Conservation (phyloP, 192 early-diverging fungal species). For the Jimgerdemannia lactiflua region DNA sequence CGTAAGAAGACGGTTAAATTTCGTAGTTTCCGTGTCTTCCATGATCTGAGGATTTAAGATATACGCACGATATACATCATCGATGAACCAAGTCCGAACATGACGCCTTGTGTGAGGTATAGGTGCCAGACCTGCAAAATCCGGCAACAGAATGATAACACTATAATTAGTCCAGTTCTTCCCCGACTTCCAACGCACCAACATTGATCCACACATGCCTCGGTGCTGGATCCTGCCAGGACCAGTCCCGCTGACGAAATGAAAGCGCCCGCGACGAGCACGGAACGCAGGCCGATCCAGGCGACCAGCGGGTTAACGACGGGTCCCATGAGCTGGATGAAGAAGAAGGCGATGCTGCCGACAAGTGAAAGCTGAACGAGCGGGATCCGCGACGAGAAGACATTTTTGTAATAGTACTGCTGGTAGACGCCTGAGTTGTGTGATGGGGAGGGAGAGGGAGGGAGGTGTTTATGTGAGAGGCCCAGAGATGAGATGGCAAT, state of each 20-base stretch:
- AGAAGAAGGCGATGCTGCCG: neutral
- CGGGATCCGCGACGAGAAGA: neutral
- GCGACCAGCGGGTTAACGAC: neutral
- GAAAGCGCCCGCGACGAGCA: neutral
- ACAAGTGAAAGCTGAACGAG: neutral
- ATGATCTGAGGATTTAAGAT: conserved; percentile 6
- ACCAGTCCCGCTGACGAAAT: neutral
- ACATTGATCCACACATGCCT: neutral
- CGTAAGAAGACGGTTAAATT: too few relatives aligned
- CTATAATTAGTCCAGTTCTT: neutral
- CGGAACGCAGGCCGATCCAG: neutral
- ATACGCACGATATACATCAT: conserved; percentile 51
- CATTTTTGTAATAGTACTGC: neutral
- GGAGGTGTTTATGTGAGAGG: too few relatives aligned
- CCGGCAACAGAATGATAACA: conserved; percentile 4
- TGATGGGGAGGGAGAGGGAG: neutral
- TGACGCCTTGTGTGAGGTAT: conserved; percentile 53
- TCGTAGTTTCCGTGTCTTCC: neutral
- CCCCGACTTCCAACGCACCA: neutral
- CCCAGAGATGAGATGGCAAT: too few relatives aligned
- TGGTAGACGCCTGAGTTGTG: neutral
- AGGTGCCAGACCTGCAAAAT: conserved; percentile 53
- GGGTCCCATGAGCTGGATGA: neutral
- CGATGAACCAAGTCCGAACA: conserved; percentile 50
- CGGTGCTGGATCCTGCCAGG: neutral